Evolutionary conservation across 2,329 filamentous ascomycete species (phyloP).

Genomic region (Fonsecaea nubica): DNA sequence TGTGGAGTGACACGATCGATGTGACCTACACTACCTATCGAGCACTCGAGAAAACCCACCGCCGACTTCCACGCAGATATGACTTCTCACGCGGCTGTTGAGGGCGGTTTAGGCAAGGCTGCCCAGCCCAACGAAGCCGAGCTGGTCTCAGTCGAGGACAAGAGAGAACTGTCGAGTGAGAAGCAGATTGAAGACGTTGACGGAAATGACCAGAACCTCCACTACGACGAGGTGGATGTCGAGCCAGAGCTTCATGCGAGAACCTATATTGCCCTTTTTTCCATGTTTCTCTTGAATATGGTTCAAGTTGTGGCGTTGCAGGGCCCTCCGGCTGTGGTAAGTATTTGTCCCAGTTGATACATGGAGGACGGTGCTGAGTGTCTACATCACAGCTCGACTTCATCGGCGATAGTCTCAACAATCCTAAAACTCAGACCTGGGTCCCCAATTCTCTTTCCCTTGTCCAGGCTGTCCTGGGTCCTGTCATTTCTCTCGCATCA

Average conservation of each 20-base stretch:
- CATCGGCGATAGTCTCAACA: conserved; percentile 31
- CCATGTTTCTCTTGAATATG: conserved; percentile 36
- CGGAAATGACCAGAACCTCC: conserved; percentile 24
- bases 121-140: conserved; percentile 6
- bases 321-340: conserved; percentile 36
- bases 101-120: conserved; percentile 9
- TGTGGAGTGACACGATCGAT: neutral
- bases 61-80: neutral
- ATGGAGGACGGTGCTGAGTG: neutral
- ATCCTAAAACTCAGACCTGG: conserved; percentile 33
- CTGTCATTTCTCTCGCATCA: conserved; percentile 33
- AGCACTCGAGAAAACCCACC: neutral
- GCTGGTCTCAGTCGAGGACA: conserved; percentile 19
- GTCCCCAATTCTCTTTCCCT: conserved; percentile 36
- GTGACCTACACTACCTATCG: neutral
- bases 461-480: conserved; percentile 36
- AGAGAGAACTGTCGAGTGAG: conserved; percentile 15
- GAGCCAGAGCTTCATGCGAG: conserved; percentile 36
- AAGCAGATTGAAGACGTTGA: conserved; percentile 30
- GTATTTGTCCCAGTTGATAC: conserved; percentile 2
- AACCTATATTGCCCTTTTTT: conserved; percentile 33
- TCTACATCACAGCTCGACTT: conserved; percentile 26
- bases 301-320: conserved; percentile 35
- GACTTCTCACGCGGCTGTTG: conserved; percentile 13
- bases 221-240: conserved; percentile 32